Base-by-base conservation (phyloP, 2,329 filamentous ascomycete genomes). In the Penicillium sp. region DNA sequence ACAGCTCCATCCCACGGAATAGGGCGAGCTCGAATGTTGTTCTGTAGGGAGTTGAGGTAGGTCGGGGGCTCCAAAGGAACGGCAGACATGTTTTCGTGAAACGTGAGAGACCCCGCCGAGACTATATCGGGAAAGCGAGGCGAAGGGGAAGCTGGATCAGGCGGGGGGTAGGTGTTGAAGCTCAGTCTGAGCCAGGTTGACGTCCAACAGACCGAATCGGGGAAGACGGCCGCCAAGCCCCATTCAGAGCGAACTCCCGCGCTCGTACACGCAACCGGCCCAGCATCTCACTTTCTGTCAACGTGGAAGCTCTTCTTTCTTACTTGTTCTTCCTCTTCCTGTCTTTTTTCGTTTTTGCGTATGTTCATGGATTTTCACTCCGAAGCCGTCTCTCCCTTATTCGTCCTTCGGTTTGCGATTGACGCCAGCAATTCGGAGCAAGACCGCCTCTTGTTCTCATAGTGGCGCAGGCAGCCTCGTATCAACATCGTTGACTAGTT, bases 1-100 rank as follows among this genome's bases (percentile, higher is more conserved):
- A 96, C 92, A 72, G 94, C 93, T 72, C 94, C 94, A 80, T 98
- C 94, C 95, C 95, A 99, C 62, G 94, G 93, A 80, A 99, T 97
- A 68, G 93, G 93, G 70, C 95, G 88, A 75, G 92, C 91, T 75
- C 95, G 92, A 78, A 98, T 97, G 84, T 98, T 98, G 87, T 92
- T 96, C 83, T 97, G 93, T 70, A 97, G 86, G 70, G 92, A 94
- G 75, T 88, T 85, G 67, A 91, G 86, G 79, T 97, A 97, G 63
- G 91, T 91, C 63, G 93, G 93, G 70, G 92, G 91, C 76, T 97
- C 93, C 78, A 96, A 87, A 76, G 93, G 94, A 93, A 97, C 97
- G 45, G 67, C 76, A 67, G 66, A 62, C 67, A 67, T 66, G 49
- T 56, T 63, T 63, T 52, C 26, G 56, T 52, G 53, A 35, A 46